These are phyloP conservation scores for Kwoniella heveanensis DNA, from an alignment of 768 basidiomycete species.

Conservation along the genomic window DNA sequence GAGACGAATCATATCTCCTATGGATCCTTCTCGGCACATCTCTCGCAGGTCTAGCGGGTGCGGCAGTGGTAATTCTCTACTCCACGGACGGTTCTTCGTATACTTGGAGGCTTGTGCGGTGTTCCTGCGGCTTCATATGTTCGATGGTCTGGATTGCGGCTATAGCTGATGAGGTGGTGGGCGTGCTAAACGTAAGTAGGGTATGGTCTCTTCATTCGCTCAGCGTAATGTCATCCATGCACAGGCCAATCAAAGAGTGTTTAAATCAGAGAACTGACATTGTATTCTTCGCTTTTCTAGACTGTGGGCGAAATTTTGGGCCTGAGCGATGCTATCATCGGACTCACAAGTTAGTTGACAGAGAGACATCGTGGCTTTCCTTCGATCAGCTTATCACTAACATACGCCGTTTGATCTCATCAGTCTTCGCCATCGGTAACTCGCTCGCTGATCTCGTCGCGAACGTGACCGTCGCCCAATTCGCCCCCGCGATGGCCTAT, in stretches of 20 bases:
- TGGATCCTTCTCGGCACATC: conserved; percentile 60
- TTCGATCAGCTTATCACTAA: no score
- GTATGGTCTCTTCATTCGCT: no score
- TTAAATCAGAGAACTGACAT: no score
- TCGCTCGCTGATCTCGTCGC: conserved; percentile 95
- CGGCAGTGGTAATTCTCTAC: conserved; percentile 65
- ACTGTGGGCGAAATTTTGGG: conserved; percentile 92
- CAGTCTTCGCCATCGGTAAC: conserved; percentile 90
- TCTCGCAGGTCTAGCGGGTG: conserved; percentile 63
- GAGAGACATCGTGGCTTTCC: neutral
- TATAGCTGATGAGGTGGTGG: conserved; percentile 93
- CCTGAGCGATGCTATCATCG: conserved; percentile 94
- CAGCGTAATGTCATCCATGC: neutral
- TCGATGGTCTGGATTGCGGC: conserved; percentile 98
- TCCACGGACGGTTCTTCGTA: conserved; percentile 65
- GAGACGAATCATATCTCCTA: conserved; percentile 19
- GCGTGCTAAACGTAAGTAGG: conserved; percentile 76
- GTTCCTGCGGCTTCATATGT: conserved; percentile 86
- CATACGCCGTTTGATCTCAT: neutral
- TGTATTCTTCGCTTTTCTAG: conserved; percentile 58
- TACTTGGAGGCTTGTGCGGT: conserved; percentile 68
- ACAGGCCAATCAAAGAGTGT: neutral
- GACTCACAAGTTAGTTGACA: conserved; percentile 67
- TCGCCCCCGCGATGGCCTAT: conserved; percentile 56
- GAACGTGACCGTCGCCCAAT: conserved; percentile 86